These are phyloP conservation scores for Termitomyces titanicus DNA, from an alignment of 768 basidiomycete genomes.

Conservation along the genomic window DNA sequence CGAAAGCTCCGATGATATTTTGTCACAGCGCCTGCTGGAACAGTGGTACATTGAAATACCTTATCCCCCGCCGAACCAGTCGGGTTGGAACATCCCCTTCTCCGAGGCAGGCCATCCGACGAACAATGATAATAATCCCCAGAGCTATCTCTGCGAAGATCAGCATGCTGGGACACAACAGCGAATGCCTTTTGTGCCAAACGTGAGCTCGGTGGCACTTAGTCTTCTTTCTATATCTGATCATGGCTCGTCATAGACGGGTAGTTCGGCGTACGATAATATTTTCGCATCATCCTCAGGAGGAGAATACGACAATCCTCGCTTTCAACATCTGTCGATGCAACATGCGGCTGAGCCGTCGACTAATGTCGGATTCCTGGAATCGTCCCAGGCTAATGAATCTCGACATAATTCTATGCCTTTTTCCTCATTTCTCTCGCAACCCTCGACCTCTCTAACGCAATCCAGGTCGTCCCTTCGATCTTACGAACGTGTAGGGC, in stretches of 20 bases:
- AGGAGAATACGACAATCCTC: background rate
- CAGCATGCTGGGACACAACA: background rate
- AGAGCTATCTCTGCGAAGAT: background rate
- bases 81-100: background rate
- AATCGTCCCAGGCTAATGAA: background rate
- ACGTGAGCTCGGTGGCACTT: background rate
- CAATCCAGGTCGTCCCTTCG: background rate
- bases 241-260: background rate
- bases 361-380: conserved; percentile 17
- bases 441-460: background rate
- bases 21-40: background rate
- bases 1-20: background rate
- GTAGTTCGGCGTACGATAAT: background rate
- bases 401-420: background rate
- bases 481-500: background rate
- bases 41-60: background rate
- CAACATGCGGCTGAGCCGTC: no score
- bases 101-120: background rate
- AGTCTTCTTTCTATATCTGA: background rate
- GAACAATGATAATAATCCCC: background rate
- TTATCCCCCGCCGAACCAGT: background rate
- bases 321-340: no score
- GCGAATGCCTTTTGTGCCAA: background rate
- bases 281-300: background rate
- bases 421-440: background rate